A percentile compares a stretch with the other conserved stretches of the same genome.
These are phyloP conservation scores for Panicum miliaceum DNA, from an alignment of 176 grass and related monocot genomes.

Conservation along the genomic window DNA sequence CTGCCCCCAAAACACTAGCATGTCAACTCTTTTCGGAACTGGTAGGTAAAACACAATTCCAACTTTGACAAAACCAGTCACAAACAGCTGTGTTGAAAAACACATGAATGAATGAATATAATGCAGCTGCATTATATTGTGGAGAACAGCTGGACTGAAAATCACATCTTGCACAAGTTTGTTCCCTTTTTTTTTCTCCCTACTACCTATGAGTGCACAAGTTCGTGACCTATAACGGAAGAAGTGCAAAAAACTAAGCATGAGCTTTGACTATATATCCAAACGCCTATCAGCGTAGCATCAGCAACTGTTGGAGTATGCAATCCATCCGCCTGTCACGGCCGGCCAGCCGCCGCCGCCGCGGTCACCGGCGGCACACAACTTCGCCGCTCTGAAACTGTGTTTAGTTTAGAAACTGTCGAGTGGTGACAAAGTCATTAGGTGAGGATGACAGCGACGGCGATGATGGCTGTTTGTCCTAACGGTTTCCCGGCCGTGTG, in stretches of 20 bases:
- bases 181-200: background rate
- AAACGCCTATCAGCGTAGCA: background rate
- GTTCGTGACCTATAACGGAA: background rate
- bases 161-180: background rate
- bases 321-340: constrained; percentile 48
- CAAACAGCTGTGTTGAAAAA: background rate
- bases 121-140: background rate
- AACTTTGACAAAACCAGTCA: constrained; percentile 26
- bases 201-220: background rate
- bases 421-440: constrained; percentile 17
- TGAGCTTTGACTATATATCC: constrained; percentile 13
- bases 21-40: constrained; percentile 21
- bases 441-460: constrained; percentile 39
- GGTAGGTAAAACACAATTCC: constrained; percentile 38
- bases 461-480: background rate
- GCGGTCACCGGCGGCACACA: constrained; percentile 1
- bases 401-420: background rate
- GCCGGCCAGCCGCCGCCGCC: constrained; percentile 16
- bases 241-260: background rate
- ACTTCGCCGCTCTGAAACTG: background rate
- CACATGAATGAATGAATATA: background rate
- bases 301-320: background rate
- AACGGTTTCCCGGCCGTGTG: background rate
- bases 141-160: constrained; percentile 23
- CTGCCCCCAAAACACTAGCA: constrained; percentile 23